A percentile compares a stretch with the other conserved stretches of the same genome.
These are phyloP conservation scores for Coniochaeta hoffmannii DNA, from an alignment of 2,329 filamentous ascomycete genomes.

Conservation along the genomic window DNA sequence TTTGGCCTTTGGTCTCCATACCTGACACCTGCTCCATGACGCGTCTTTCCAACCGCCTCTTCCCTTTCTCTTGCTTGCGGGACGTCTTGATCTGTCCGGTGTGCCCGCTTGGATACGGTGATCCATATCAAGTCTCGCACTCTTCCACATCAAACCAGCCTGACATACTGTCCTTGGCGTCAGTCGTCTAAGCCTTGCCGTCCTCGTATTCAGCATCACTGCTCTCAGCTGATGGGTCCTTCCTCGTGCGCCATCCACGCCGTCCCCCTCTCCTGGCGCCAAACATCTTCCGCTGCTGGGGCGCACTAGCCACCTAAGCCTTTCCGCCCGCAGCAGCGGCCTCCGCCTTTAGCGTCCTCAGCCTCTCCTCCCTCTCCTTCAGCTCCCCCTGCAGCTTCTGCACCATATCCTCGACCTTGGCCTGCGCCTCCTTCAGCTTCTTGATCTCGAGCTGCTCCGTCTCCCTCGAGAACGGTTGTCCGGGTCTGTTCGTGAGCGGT, in stretches of 20 bases:
- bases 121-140: no score
- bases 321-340: slow-evolving; percentile 22
- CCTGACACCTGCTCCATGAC: no score
- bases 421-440: slow-evolving; percentile 54
- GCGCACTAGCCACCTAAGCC: neutral
- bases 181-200: neutral
- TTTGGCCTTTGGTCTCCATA: no score
- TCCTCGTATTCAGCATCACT: neutral
- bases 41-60: no score
- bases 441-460: slow-evolving; percentile 58
- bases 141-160: neutral
- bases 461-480: slow-evolving; percentile 66
- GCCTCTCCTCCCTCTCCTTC: slow-evolving; percentile 55
- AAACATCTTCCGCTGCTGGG: neutral
- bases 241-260: neutral
- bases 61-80: no score
- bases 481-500: slow-evolving; percentile 57
- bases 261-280: neutral
- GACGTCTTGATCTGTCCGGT: no score
- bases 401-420: slow-evolving; percentile 54
- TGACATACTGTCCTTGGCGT: neutral
- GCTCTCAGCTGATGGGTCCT: neutral
- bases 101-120: no score
- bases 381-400: slow-evolving; percentile 52
- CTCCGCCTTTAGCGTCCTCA: slow-evolving; percentile 53